Conservation (phyloP, 768 basidiomycete species). For the Hebeloma cylindrosporum region DNA sequence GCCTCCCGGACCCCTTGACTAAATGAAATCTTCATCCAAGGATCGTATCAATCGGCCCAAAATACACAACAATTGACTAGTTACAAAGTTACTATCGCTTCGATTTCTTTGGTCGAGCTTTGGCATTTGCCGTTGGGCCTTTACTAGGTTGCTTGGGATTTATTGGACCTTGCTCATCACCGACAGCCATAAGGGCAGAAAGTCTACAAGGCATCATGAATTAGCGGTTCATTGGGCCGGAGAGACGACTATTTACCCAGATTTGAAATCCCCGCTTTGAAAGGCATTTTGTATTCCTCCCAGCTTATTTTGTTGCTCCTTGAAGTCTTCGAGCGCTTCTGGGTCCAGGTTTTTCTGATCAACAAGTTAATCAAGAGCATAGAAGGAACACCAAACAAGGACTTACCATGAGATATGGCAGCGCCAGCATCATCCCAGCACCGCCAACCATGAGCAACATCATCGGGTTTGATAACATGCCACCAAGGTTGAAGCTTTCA, state of each 20-base stretch:
- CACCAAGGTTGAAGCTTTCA: slow-evolving; percentile 71
- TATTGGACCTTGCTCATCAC: slow-evolving; percentile 17
- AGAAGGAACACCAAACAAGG: not conserved
- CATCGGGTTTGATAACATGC: slow-evolving; percentile 84
- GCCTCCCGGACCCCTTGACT: not conserved
- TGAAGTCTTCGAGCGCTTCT: slow-evolving; percentile 62
- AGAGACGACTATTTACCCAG: slow-evolving; percentile 42
- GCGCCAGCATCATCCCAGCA: slow-evolving; percentile 64
- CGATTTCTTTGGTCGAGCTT: slow-evolving; percentile 33
- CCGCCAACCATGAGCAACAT: slow-evolving; percentile 74
- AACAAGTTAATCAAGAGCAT: slow-evolving; percentile 1
- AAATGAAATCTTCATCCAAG: too few relatives aligned
- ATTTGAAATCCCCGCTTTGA: slow-evolving; percentile 57
- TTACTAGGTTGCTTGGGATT: slow-evolving; percentile 8
- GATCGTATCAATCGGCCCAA: not conserved
- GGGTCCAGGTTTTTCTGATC: slow-evolving; percentile 76
- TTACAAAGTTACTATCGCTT: slow-evolving; percentile 29
- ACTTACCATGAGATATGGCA: slow-evolving; percentile 75
- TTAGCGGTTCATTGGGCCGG: not conserved
- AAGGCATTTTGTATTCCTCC: slow-evolving; percentile 55
- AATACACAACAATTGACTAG: not conserved
- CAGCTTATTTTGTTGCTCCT: slow-evolving; percentile 58
- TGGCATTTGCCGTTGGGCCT: slow-evolving; percentile 11
- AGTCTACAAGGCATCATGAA: slow-evolving; percentile 8
- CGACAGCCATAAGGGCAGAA: slow-evolving; percentile 24